phyloP scores from a whole-genome alignment of 2,329 filamentous ascomycete species.

The Gremmenia infestans region DNA sequence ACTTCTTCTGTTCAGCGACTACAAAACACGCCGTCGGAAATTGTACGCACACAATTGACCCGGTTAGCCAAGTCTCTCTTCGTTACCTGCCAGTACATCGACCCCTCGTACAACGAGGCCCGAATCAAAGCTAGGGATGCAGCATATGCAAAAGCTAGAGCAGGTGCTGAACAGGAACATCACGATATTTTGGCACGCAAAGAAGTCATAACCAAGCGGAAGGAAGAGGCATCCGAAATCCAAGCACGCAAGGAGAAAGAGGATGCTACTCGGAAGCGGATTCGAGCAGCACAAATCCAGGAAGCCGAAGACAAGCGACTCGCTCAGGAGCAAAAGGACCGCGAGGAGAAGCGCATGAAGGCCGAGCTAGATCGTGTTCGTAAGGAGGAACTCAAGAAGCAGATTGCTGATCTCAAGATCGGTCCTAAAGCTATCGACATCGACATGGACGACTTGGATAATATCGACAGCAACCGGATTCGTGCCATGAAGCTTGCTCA shows the following conservation, averaged over 20 bases:
- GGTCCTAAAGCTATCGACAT: slow-evolving; percentile 72
- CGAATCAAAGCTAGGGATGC: slow-evolving; percentile 74
- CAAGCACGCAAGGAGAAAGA: slow-evolving; percentile 88
- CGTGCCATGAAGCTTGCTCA: slow-evolving; percentile 93
- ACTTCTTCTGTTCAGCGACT: slow-evolving; percentile 83
- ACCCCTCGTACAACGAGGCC: slow-evolving; percentile 79
- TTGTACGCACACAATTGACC: slow-evolving; percentile 89
- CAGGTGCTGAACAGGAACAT: slow-evolving; percentile 89
- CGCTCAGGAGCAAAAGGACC: slow-evolving; percentile 86
- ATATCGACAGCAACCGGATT: slow-evolving; percentile 82
- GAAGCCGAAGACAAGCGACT: slow-evolving; percentile 87
- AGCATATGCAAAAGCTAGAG: slow-evolving; percentile 75
- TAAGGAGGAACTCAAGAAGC: slow-evolving; percentile 89
- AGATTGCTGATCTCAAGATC: slow-evolving; percentile 86
- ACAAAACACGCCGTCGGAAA: slow-evolving; percentile 96
- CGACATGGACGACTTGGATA: slow-evolving; percentile 75
- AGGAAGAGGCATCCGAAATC: slow-evolving; percentile 87
- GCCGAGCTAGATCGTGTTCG: slow-evolving; percentile 86
- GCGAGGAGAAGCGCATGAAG: slow-evolving; percentile 79
- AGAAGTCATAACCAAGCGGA: slow-evolving; percentile 91
- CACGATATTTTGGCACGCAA: slow-evolving; percentile 78
- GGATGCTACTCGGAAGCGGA: slow-evolving; percentile 80
- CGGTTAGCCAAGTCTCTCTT: slow-evolving; percentile 87
- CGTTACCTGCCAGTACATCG: slow-evolving; percentile 93
- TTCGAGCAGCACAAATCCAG: slow-evolving; percentile 80